Percentiles rank a stretch among this genome's conserved stretches.
phyloP scores from a whole-genome alignment of 2,329 filamentous ascomycete species.

The Knufia petricola region DNA sequence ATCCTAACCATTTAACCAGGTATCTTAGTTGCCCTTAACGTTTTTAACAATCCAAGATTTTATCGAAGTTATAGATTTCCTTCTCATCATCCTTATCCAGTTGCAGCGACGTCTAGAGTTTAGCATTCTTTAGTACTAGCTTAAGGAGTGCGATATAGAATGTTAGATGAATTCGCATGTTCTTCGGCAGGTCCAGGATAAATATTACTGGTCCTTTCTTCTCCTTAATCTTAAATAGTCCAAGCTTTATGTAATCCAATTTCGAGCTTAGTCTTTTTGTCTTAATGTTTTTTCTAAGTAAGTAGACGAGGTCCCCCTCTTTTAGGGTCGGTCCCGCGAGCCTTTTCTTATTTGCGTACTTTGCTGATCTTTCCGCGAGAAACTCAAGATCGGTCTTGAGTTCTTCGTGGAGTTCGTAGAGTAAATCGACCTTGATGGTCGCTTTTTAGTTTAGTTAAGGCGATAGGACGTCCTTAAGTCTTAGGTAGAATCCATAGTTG shows the following conservation, averaged over 20 bases:
- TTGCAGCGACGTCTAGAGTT: not conserved
- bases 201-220: constrained; percentile 10
- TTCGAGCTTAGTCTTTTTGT: constrained; percentile 12
- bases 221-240: constrained; percentile 11
- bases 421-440: constrained; percentile 1
- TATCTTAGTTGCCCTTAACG: constrained; percentile 6
- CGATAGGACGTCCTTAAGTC: not conserved
- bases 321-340: constrained; percentile 7
- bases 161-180: constrained; percentile 9
- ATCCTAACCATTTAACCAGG: constrained; percentile 13
- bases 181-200: constrained; percentile 9
- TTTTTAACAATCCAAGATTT: not conserved
- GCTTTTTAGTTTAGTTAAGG: not conserved
- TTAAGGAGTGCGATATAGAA: constrained; percentile 12
- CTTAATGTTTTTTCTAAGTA: constrained; percentile 14
- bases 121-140: not conserved
- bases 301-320: constrained; percentile 9
- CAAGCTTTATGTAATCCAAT: constrained; percentile 11
- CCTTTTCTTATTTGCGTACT: constrained; percentile 10
- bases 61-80: constrained; percentile 6
- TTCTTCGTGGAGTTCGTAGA: constrained; percentile 6
- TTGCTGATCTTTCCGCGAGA: constrained; percentile 5
- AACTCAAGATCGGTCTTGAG: constrained; percentile 7
- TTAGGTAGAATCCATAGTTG: constrained; percentile 10
- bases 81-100: not conserved